A percentile compares a stretch with the other conserved stretches of the same genome.
phyloP scores from a whole-genome alignment of 345 rosid species.

The Corchorus capsularis region DNA sequence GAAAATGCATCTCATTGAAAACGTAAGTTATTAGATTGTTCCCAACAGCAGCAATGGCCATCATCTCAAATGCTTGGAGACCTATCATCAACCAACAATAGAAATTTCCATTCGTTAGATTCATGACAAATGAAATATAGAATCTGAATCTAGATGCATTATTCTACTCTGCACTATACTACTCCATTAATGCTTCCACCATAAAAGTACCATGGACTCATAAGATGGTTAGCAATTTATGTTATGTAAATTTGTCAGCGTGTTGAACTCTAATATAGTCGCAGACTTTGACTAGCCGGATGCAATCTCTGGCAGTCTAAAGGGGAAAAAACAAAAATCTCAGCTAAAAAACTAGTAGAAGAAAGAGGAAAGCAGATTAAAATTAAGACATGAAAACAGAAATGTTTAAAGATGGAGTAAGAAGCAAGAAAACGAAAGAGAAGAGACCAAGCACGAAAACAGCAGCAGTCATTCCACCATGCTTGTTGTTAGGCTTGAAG shows the following conservation, averaged over 20 bases:
- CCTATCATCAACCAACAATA: conserved; percentile 27
- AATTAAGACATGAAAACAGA: background rate
- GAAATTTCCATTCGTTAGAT: background rate
- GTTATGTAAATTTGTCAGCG: background rate
- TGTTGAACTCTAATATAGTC: too few relatives aligned
- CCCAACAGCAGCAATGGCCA: conserved; percentile 79
- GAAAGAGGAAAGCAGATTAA: background rate
- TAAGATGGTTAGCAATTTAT: background rate
- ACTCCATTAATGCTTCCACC: background rate
- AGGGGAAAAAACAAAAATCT: too few relatives aligned
- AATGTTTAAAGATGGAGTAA: background rate
- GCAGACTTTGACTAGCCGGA: too few relatives aligned
- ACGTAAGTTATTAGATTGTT: conserved; percentile 82
- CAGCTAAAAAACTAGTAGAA: too few relatives aligned
- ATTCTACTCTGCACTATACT: too few relatives aligned
- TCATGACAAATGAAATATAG: background rate
- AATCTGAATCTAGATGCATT: background rate
- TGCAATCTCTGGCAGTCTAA: too few relatives aligned
- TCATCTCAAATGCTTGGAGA: conserved; percentile 68
- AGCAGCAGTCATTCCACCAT: conserved; percentile 76
- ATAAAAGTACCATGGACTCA: too few relatives aligned
- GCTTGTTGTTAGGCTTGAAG: conserved; percentile 43
- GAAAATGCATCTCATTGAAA: conserved; percentile 68
- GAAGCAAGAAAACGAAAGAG: conserved; percentile 12
- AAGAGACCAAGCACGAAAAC: conserved; percentile 63